Evolutionary conservation across 345 rosid species (phyloP).

Genomic region (Euphorbia lathyris): DNA sequence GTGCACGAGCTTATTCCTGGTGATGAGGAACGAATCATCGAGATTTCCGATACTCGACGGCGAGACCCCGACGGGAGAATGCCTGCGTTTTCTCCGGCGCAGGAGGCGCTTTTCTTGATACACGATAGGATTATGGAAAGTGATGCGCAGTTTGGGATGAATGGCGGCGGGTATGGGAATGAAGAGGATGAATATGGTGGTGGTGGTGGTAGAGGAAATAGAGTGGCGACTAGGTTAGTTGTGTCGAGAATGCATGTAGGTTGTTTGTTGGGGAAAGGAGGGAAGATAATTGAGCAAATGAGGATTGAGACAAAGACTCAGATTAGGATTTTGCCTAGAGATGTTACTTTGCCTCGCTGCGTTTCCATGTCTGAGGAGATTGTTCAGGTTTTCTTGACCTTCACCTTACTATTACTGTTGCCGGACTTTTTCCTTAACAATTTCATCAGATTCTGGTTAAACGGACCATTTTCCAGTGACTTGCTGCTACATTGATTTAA

Average conservation of each 20-base stretch:
- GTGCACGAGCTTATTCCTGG: conserved; percentile 92
- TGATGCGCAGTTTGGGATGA: conserved; percentile 40
- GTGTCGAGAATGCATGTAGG: conserved; percentile 96
- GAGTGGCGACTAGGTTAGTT: conserved; percentile 82
- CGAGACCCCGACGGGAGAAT: conserved; percentile 92
- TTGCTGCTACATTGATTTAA: conserved; percentile 14
- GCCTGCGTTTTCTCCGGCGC: conserved; percentile 92
- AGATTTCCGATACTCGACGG: conserved; percentile 89
- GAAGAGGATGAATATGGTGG: conserved; percentile 65
- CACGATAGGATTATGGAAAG: conserved; percentile 91
- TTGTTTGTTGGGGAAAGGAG: conserved; percentile 94
- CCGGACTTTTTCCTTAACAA: conserved; percentile 6
- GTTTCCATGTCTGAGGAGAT: conserved; percentile 81
- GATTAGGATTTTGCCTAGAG: conserved; percentile 95
- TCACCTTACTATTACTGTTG: conserved; percentile 1
- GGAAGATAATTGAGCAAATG: conserved; percentile 99
- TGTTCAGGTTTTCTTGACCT: conserved; percentile 69
- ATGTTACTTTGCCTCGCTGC: conserved; percentile 80
- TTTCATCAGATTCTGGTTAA: conserved; percentile 1
- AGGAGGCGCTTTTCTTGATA: conserved; percentile 80
- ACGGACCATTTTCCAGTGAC: conserved; percentile 1
- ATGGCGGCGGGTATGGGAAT: conserved; percentile 39
- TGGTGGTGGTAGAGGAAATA: conserved; percentile 39
- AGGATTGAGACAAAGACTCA: conserved; percentile 98
- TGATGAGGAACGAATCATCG: conserved; percentile 90